A percentile compares a stretch with the other conserved stretches of the same genome.
Evolutionary conservation across 208 protist species (phyloP).

Genomic region (Acanthamoeba rhysodes): DNA sequence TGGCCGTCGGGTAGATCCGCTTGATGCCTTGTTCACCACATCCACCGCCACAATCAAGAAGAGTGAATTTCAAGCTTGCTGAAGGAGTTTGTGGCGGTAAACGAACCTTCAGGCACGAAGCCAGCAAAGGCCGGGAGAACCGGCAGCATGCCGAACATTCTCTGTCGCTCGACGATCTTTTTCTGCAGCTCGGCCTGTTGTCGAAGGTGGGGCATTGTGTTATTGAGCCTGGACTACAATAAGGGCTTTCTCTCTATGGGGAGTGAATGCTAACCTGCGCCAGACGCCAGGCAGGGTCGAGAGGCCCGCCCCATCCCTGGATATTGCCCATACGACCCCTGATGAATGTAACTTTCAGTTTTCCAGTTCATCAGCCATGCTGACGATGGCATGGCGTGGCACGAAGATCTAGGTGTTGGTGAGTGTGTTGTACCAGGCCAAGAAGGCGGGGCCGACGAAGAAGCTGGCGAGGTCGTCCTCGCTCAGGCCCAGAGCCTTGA

Average conservation of each 20-base stretch:
- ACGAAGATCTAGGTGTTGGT: too few relatives aligned
- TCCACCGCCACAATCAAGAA: too few relatives aligned
- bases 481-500: conserved; percentile 23
- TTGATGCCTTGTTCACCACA: not conserved
- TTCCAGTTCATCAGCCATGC: not conserved
- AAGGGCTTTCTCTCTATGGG: too few relatives aligned
- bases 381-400: not conserved
- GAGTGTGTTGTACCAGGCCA: conserved; percentile 1
- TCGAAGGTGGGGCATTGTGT: too few relatives aligned
- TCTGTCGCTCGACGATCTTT: conserved; percentile 49
- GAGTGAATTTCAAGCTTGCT: too few relatives aligned
- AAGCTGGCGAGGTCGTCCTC: conserved; percentile 24
- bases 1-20: conserved; percentile 48
- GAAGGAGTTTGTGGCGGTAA: too few relatives aligned
- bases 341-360: not conserved
- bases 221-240: too few relatives aligned
- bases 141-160: conserved; percentile 47
- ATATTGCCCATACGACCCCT: conserved; percentile 53
- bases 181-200: conserved; percentile 20
- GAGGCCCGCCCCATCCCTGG: conserved; percentile 61
- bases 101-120: not conserved
- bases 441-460: conserved; percentile 58
- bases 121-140: conserved; percentile 62
- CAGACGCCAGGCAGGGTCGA: conserved; percentile 10
- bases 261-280: not conserved